Evolutionary conservation across 352 stramenopile species (phyloP).

Genomic region (Phytophthora cryptogea): DNA sequence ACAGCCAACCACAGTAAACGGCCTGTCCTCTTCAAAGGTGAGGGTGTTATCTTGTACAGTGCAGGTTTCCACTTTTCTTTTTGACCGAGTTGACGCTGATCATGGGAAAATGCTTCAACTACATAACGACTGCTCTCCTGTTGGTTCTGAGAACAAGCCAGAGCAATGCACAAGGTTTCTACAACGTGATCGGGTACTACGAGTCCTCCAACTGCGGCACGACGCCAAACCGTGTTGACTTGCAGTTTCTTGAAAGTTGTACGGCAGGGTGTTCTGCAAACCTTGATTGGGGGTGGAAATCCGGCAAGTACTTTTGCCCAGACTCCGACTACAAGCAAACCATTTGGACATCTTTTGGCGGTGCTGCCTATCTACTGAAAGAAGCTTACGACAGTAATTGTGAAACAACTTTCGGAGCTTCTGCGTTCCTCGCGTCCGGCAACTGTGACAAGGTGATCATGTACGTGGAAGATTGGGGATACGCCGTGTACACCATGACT

Average conservation of each 20-base stretch:
- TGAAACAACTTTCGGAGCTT: neutral
- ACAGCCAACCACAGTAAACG: too few relatives aligned
- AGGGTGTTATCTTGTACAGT: too few relatives aligned
- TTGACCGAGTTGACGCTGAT: too few relatives aligned
- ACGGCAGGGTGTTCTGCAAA: neutral
- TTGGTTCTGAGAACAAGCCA: neutral
- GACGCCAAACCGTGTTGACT: conserved; percentile 1
- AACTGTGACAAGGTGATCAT: conserved; percentile 6
- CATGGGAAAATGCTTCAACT: too few relatives aligned
- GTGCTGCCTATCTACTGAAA: conserved; percentile 1
- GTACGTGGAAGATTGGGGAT: neutral
- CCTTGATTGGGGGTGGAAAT: neutral
- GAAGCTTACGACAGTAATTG: conserved; percentile 2
- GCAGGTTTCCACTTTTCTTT: too few relatives aligned
- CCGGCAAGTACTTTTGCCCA: neutral
- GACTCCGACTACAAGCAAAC: conserved; percentile 2
- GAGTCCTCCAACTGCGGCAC: neutral
- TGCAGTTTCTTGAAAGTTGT: neutral
- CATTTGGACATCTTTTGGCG: conserved; percentile 1
- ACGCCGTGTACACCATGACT: neutral
- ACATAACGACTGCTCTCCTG: too few relatives aligned
- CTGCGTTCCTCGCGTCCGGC: conserved; percentile 1
- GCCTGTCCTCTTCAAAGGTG: too few relatives aligned
- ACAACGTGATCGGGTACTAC: conserved; percentile 2
- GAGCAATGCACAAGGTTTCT: neutral